Evolutionary conservation across 2,329 filamentous ascomycete genomes (phyloP), one percentile per base, ranked within the genome.

Genomic region (Monosporascus sp.): DNA sequence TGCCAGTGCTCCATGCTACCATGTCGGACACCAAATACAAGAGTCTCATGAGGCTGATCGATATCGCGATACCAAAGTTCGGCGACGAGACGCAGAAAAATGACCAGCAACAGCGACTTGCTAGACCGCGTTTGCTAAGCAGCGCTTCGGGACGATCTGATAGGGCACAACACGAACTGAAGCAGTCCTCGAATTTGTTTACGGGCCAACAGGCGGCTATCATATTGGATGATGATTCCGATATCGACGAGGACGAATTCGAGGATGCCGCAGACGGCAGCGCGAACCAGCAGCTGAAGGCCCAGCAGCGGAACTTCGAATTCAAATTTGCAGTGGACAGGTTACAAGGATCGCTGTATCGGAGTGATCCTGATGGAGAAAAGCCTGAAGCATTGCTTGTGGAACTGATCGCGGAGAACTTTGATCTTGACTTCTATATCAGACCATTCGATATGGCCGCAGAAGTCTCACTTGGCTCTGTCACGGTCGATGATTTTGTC

Each of bases 1-100:
- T 99, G 50, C 94, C 95, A 0, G 86, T 97, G 50, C 78, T 99
- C 1, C 93, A 97, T 68, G 94, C 89, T 11, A 89, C 89, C 0
- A 86, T 95, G 38, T 97, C 94, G 0, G 95, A 99, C 64, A 85
- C 85, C 38, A 99, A 99, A 69, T 99, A 99, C 76, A 99, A 97
- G 74, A 92, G 85, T 46, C 71, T 99, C 55, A 99, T 99, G 94
- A 92, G 86, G 63, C 79, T 99, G 44, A 93, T 99, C 57, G 93
- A 99, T 55, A 91, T 96, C 53, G 92, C 94, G 0, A 89, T 99
- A 54, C 95, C 94, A 1, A 92, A 88, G 56, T 87, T 97, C 53
- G 81, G 78, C 17, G 75, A 78, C 1, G 70, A 74, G 9, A 65
- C 73, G 22, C 65, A 70, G 5, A 62, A 69, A 60, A 65, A 58